Evolutionary conservation across 2,329 filamentous ascomycete species (phyloP).

Genomic region (Claviceps quebecensis): DNA sequence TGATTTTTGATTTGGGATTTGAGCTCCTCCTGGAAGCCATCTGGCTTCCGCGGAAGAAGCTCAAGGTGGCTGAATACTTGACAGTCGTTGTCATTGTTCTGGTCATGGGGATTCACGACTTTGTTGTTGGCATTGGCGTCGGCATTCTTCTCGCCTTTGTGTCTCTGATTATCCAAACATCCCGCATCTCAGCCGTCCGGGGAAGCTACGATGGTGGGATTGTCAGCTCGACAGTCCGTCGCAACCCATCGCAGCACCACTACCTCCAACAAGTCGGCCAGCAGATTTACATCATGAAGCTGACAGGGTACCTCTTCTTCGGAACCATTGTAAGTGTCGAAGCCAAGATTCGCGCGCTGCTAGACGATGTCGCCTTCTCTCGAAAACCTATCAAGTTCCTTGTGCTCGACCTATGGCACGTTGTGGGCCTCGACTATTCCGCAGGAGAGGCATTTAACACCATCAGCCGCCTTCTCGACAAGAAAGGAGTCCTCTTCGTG

Average conservation of each 20-base stretch:
- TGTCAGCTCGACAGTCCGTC: slow-evolving; percentile 80
- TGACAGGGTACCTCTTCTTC: slow-evolving; percentile 94
- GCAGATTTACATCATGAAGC: slow-evolving; percentile 83
- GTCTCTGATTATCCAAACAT: slow-evolving; percentile 83
- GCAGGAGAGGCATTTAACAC: slow-evolving; percentile 90
- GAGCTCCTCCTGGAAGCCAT: slow-evolving; percentile 82
- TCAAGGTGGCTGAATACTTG: slow-evolving; percentile 75
- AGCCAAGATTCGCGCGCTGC: slow-evolving; percentile 65
- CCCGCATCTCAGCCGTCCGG: slow-evolving; percentile 74
- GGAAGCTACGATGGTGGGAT: slow-evolving; percentile 83
- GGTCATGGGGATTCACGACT: slow-evolving; percentile 94
- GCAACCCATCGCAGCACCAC: slow-evolving; percentile 76
- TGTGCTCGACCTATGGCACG: slow-evolving; percentile 75
- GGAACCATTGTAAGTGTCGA: slow-evolving; percentile 95
- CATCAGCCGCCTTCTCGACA: slow-evolving; percentile 69
- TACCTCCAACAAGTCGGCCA: slow-evolving; percentile 75
- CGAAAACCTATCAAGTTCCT: slow-evolving; percentile 75
- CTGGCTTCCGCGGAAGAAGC: slow-evolving; percentile 74
- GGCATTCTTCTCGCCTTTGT: slow-evolving; percentile 86
- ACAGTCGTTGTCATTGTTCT: slow-evolving; percentile 83
- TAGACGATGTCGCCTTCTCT: slow-evolving; percentile 69
- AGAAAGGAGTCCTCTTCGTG: slow-evolving; percentile 65
- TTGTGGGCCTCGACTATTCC: slow-evolving; percentile 89
- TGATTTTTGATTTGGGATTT: slow-evolving; percentile 92
- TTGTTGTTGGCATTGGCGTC: slow-evolving; percentile 84